Evolutionary conservation across 495 filamentous ascomycete genomes (phyloP).

Genomic region (Cercophora sp.): DNA sequence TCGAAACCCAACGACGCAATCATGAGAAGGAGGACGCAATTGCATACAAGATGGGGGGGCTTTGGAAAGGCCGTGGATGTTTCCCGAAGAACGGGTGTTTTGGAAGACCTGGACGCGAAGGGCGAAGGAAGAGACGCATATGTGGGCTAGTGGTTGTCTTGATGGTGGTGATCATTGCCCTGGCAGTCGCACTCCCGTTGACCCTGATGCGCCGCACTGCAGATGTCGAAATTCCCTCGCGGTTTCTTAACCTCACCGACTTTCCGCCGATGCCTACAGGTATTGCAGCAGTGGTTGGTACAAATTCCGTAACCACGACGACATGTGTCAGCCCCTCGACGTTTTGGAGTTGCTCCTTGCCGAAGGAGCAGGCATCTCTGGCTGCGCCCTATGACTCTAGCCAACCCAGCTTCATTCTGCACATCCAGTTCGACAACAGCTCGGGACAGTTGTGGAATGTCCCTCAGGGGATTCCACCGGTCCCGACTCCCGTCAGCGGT

Average conservation of each 20-base stretch:
- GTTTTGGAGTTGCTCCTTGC: slow-evolving; percentile 78
- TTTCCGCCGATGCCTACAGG: slow-evolving; percentile 85
- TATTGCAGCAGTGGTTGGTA: slow-evolving; percentile 66
- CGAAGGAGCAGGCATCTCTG: slow-evolving; percentile 64
- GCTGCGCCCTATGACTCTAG: slow-evolving; percentile 56
- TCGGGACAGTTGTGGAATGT: slow-evolving; percentile 47
- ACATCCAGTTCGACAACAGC: slow-evolving; percentile 76
- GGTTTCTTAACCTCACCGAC: slow-evolving; percentile 77
- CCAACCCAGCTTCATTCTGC: slow-evolving; percentile 72
- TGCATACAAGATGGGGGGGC: slow-evolving; percentile 50
- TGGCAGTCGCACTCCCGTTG: slow-evolving; percentile 57
- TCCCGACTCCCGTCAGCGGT: slow-evolving; percentile 11
- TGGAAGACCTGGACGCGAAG: slow-evolving; percentile 58
- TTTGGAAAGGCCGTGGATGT: slow-evolving; percentile 59
- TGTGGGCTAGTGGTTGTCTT: slow-evolving; percentile 51
- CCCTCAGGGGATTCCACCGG: slow-evolving; percentile 28
- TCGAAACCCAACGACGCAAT: slow-evolving; percentile 49
- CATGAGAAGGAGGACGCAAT: slow-evolving; percentile 61
- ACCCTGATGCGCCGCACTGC: slow-evolving; percentile 50
- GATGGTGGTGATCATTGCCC: slow-evolving; percentile 55
- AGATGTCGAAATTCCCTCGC: slow-evolving; percentile 26
- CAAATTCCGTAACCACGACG: slow-evolving; percentile 53
- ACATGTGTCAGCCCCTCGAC: slow-evolving; percentile 65
- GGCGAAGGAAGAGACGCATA: slow-evolving; percentile 58
- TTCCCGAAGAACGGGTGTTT: slow-evolving; percentile 58